Base-by-base conservation (phyloP, 352 stramenopile species). In the Pythium brassicae region DNA sequence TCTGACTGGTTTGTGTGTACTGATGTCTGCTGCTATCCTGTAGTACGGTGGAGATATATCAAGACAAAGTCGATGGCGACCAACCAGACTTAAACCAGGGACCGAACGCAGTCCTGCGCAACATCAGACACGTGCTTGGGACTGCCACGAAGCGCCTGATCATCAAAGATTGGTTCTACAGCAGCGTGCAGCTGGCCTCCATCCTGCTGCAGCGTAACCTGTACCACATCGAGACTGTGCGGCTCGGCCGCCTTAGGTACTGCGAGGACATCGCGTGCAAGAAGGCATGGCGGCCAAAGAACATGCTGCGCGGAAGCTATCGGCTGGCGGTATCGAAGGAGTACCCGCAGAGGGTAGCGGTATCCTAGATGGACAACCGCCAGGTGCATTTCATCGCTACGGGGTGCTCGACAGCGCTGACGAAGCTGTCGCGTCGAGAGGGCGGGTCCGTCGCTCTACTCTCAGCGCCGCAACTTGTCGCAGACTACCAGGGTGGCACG, bases 221-320 rank as follows among this genome's bases (percentile, higher is more conserved):
- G 0, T 68, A 66, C 34, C 48, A 64, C 15, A 54, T 67, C 19
- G 58, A 55, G 12, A 67, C 57, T 1, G 35, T 60, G 0, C 55
- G 62, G 0, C 61, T 32, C 0, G 61, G 63, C 15, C 51, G 58
- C 0, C 26, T 66, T 0, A 61, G 62, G 3, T 65, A 46, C 47
- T 63, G 55, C 34, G 51, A 57, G 8, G 2, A 29, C 0, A 60
- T 67, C 14, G 35, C 62, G 23, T 72, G 54, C 42, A 59, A 29
- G 0, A n/a, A 56, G 6, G 65, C 60, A 17, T 54, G 37, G 2
- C 50, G 46, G 14, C 57, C 57, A 15, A 59, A 62, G 27, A 37
- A 11, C 11, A 54, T 65, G 50, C n/a, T n/a, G n/a, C n/a, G n/a
- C n/a, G n/a, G n/a, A n/a, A n/a, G n/a, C n/a, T n/a, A n/a, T n/a